phyloP scores from a whole-genome alignment of 768 basidiomycete genomes.

The Paxillus involutus region DNA sequence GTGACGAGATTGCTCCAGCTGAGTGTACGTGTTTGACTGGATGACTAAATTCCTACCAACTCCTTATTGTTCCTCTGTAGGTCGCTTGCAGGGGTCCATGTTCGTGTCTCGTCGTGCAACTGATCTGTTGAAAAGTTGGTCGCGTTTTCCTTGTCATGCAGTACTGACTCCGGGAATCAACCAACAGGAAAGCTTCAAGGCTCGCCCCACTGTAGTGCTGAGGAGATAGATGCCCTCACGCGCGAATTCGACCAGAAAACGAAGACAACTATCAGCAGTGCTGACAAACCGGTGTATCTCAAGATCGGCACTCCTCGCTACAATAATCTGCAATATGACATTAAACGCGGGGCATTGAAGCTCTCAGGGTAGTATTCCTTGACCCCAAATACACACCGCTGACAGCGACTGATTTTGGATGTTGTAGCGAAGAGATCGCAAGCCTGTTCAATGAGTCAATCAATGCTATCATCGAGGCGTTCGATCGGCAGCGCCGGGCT shows the following conservation, averaged over 20 bases:
- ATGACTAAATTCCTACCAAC: background rate
- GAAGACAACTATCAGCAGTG: constrained; percentile 3
- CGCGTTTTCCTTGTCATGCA: background rate
- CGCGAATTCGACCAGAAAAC: constrained; percentile 9
- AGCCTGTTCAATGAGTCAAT: constrained; percentile 7
- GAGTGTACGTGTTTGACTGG: constrained; percentile 16
- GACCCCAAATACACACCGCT: no score
- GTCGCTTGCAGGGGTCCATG: constrained; percentile 45
- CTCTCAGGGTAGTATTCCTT: constrained; percentile 5
- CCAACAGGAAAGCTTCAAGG: constrained; percentile 8
- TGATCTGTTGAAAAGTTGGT: constrained; percentile 34
- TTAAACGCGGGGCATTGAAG: constrained; percentile 4
- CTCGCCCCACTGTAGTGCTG: background rate
- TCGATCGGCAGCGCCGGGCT: constrained; percentile 6
- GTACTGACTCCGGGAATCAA: background rate
- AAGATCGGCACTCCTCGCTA: constrained; percentile 4
- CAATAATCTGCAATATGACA: constrained; percentile 1
- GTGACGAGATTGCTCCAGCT: constrained; percentile 34
- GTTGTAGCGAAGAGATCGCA: constrained; percentile 4
- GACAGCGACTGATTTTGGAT: background rate
- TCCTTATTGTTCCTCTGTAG: constrained; percentile 17
- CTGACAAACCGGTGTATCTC: constrained; percentile 6
- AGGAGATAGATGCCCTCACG: constrained; percentile 3
- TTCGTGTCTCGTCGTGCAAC: constrained; percentile 43
- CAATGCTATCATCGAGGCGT: constrained; percentile 11